Evolutionary conservation across 768 basidiomycete genomes (phyloP).

Genomic region (Gymnopilus junonius): DNA sequence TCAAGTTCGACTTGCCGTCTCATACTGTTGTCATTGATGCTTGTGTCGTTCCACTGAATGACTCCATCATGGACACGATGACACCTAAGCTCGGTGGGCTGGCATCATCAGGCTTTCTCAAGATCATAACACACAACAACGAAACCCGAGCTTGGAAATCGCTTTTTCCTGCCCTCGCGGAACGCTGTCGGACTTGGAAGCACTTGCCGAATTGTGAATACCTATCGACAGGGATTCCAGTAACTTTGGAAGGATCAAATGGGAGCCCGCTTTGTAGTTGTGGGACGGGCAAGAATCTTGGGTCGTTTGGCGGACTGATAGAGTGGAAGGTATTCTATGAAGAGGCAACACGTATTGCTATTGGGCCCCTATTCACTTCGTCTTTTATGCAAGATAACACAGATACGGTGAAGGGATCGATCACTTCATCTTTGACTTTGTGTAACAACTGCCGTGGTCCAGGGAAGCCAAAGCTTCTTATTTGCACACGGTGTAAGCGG

Average conservation of each 20-base stretch:
- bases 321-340: constrained; percentile 45
- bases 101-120: neutral
- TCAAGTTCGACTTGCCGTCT: constrained; percentile 51
- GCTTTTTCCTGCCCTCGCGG: constrained; percentile 52
- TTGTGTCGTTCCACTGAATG: constrained; percentile 45
- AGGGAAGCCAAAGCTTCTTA: constrained; percentile 26
- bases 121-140: constrained; percentile 27
- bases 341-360: constrained; percentile 52
- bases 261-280: constrained; percentile 54
- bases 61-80: constrained; percentile 20
- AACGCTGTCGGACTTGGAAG: constrained; percentile 58
- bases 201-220: constrained; percentile 56
- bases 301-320: constrained; percentile 32
- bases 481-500: constrained; percentile 42
- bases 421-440: neutral
- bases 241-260: constrained; percentile 37
- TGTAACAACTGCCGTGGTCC: constrained; percentile 34
- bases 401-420: neutral
- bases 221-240: constrained; percentile 36
- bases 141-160: constrained; percentile 53
- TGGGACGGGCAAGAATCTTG: constrained; percentile 52
- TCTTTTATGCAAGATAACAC: constrained; percentile 38
- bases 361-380: constrained; percentile 55
- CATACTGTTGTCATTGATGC: constrained; percentile 57
- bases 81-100: constrained; percentile 11